Evolutionary conservation across 2,329 filamentous ascomycete genomes (phyloP).

Genomic region (Exophiala viscosa): DNA sequence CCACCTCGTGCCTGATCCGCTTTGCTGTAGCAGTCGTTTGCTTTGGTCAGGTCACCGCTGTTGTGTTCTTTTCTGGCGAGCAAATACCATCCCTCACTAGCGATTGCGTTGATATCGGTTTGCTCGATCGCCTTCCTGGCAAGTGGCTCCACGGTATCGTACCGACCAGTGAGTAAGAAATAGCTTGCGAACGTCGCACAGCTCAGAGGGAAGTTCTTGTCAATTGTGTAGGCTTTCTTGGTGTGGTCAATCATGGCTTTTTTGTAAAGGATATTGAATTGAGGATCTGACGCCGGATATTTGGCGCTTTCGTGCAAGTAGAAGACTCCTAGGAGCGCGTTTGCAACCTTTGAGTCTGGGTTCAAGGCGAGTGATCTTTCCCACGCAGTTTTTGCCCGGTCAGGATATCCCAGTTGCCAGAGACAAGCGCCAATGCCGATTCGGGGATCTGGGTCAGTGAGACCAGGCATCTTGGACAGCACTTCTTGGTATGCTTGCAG

Average conservation of each 20-base stretch:
- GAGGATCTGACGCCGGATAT: constrained; percentile 75
- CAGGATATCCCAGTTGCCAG: constrained; percentile 93
- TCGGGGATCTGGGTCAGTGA: constrained; percentile 89
- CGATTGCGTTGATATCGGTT: constrained; percentile 93
- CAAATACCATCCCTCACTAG: constrained; percentile 96
- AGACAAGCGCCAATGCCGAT: constrained; percentile 96
- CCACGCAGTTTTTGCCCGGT: constrained; percentile 88
- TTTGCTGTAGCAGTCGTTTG: constrained; percentile 80
- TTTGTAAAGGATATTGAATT: constrained; percentile 81
- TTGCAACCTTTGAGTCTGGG: constrained; percentile 81
- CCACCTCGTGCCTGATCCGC: constrained; percentile 90
- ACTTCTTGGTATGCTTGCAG: constrained; percentile 83
- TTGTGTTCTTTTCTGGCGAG: constrained; percentile 89
- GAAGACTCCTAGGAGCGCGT: constrained; percentile 84
- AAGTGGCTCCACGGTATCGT: constrained; percentile 76
- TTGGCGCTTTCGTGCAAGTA: constrained; percentile 83
- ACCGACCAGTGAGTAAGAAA: constrained; percentile 78
- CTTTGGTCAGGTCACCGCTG: constrained; percentile 67
- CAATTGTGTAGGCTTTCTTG: constrained; percentile 87
- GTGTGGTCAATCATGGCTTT: constrained; percentile 93
- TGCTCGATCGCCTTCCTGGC: constrained; percentile 91
- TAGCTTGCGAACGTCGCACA: constrained; percentile 88
- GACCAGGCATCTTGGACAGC: constrained; percentile 75
- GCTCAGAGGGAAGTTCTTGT: constrained; percentile 84
- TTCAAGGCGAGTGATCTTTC: constrained; percentile 69